Evolutionary conservation across 305 asterid genomes (phyloP), one percentile per base, ranked within the genome.

Genomic region (Ilex paraguariensis): DNA sequence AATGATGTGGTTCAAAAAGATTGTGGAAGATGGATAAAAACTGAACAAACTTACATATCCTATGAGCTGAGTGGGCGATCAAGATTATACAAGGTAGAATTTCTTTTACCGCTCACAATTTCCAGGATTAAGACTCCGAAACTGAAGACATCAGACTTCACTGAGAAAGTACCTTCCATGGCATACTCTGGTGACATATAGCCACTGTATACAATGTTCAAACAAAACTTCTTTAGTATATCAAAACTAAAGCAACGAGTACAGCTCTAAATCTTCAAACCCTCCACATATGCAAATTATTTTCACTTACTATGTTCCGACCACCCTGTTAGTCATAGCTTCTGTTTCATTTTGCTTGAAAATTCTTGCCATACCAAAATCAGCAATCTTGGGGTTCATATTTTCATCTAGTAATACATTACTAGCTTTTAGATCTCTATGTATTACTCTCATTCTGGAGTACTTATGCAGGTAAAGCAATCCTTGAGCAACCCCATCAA

Each of bases 181-280:
- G 84, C 89, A 7, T 81, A 83, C 72, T 87, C 89, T 0, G 90
- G 90, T 7, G 95, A 79, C 88, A 87, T 87, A 75, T 85, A 85
- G n/a, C 95, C 87, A 57, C 93, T 87, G 57, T n/a, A 13, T 50
- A 28, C 14, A 9, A 15, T 52, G 12, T 66, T 17, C 13, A 54
- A 28, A 28, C 0, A 9, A 40, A 2, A 28, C 28, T 21, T 21
- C 28, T 2, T 21, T 21, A 21, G 28, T n/a, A n/a, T 5, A 30
- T 7, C 0, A 36, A 33, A 33, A 7, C 7, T 33, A 3, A 3
- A 3, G 40, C 3, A 33, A 33, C 7, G 3, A 33, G 40, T 33
- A 33, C 3, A 33, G 3, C 42, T 36, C 42, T 36, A 36, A 36
- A 21, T 2, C 42, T 36, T 36, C 42, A 36, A 8, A 0, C 6